Evolutionary conservation across 805 yeast genomes (phyloP).

Genomic region (Torulaspora maleeae): DNA sequence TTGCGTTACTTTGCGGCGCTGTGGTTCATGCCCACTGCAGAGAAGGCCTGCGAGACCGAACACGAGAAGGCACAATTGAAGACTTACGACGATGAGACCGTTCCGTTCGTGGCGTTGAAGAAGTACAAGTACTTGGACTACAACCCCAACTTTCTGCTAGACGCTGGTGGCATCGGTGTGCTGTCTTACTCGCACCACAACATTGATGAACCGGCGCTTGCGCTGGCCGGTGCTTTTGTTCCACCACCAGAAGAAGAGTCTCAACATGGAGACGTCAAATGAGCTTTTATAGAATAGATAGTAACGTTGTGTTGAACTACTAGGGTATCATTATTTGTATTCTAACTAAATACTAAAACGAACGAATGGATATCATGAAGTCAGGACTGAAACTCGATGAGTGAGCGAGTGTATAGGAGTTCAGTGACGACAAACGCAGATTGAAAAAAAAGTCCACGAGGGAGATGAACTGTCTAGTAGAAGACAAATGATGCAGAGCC

Average conservation of each 20-base stretch:
- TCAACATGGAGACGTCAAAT: constrained; percentile 27
- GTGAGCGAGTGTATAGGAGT: constrained; percentile 3
- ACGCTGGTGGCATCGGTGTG: constrained; percentile 95
- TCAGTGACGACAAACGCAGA: constrained; percentile 2
- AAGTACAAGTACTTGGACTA: constrained; percentile 37
- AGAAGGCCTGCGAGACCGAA: constrained; percentile 24
- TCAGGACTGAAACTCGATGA: neutral
- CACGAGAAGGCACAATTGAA: constrained; percentile 20
- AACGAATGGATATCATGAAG: constrained; percentile 5
- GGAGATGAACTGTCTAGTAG: constrained; percentile 31
- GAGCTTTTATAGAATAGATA: neutral
- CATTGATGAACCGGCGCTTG: constrained; percentile 81
- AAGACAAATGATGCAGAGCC: constrained; percentile 62
- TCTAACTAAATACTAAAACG: constrained; percentile 7
- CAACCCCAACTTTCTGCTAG: constrained; percentile 80
- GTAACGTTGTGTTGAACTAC: neutral
- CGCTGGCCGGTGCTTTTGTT: constrained; percentile 75
- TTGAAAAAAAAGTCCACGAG: neutral
- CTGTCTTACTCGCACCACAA: constrained; percentile 83
- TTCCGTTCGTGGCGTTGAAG: constrained; percentile 34
- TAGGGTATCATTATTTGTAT: constrained; percentile 2
- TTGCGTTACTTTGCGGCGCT: constrained; percentile 83
- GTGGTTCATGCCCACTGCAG: constrained; percentile 55
- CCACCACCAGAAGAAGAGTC: constrained; percentile 62
- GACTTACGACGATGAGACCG: constrained; percentile 30